These are phyloP conservation scores for Alternaria novae-zelandiae DNA, from an alignment of 2,329 filamentous ascomycete genomes.

Conservation along the genomic window DNA sequence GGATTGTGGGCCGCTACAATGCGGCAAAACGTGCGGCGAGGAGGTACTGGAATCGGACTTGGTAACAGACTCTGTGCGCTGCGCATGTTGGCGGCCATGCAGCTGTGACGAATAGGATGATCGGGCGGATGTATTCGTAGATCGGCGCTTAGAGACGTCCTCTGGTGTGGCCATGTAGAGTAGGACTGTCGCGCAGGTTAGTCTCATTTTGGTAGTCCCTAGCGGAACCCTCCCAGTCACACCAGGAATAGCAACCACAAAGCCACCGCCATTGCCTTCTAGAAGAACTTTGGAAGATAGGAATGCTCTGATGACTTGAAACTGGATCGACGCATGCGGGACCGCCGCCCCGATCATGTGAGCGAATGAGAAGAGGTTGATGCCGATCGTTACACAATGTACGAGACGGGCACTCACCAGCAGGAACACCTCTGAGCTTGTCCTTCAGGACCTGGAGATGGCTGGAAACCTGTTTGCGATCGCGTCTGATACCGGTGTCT, in stretches of 20 bases:
- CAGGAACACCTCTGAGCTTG: slow-evolving; percentile 59
- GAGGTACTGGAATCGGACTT: slow-evolving; percentile 32
- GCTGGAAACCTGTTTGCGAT: slow-evolving; percentile 68
- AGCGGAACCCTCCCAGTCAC: slow-evolving; percentile 10
- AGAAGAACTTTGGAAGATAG: not conserved
- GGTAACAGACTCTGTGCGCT: slow-evolving; percentile 21
- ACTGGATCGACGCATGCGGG: not conserved
- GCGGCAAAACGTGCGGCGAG: slow-evolving; percentile 20
- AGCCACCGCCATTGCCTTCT: slow-evolving; percentile 3
- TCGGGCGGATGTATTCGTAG: slow-evolving; percentile 21
- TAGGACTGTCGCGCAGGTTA: slow-evolving; percentile 46
- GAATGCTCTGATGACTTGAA: not conserved
- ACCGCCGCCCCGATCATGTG: too few relatives aligned
- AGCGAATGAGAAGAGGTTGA: not conserved
- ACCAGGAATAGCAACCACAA: slow-evolving; percentile 5
- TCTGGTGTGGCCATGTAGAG: slow-evolving; percentile 50
- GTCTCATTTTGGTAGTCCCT: slow-evolving; percentile 21
- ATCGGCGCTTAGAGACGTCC: slow-evolving; percentile 31
- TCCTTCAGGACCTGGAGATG: slow-evolving; percentile 68
- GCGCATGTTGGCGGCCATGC: slow-evolving; percentile 28
- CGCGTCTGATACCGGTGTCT: slow-evolving; percentile 60
- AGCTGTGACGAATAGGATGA: slow-evolving; percentile 30
- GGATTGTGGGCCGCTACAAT: slow-evolving; percentile 23
- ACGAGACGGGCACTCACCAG: slow-evolving; percentile 52
- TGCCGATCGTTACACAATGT: not conserved